phyloP scores from a whole-genome alignment of 441 rosid genomes.

The Pelargonium citronellum region DNA sequence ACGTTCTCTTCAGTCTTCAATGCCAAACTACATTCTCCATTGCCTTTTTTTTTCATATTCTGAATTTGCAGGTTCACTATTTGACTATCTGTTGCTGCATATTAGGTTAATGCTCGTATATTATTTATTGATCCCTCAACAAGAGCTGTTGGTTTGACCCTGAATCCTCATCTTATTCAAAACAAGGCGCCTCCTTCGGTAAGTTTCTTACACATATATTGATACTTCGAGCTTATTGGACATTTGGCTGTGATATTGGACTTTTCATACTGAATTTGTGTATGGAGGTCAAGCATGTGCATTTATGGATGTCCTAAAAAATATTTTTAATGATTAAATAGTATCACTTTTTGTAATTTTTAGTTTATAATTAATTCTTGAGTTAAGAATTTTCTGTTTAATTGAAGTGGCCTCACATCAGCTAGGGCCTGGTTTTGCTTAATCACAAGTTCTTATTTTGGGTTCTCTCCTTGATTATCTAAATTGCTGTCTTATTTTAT shows the following conservation, averaged over 20 bases:
- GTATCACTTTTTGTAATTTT: not conserved
- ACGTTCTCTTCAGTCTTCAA: not conserved
- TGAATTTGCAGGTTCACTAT: no score
- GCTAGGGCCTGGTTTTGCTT: not conserved
- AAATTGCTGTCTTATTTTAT: not conserved
- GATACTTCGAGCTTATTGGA: conserved; percentile 7
- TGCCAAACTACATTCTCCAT: not conserved
- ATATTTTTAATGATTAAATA: not conserved
- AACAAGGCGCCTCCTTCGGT: conserved; percentile 75
- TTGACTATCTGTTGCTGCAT: conserved; percentile 20
- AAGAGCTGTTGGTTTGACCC: conserved; percentile 92
- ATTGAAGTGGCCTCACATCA: not conserved
- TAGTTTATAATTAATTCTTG: conserved; percentile 1
- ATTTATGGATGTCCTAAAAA: conserved; percentile 1
- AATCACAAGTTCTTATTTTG: conserved; percentile 8
- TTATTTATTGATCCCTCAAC: conserved; percentile 85
- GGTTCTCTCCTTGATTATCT: not conserved
- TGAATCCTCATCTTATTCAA: conserved; percentile 74
- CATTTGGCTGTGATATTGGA: conserved; percentile 16
- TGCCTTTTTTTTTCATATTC: conserved; percentile 8
- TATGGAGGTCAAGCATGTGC: not conserved
- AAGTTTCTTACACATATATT: conserved; percentile 25
- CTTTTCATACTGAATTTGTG: conserved; percentile 1
- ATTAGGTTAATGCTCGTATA: conserved; percentile 87
- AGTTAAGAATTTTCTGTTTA: not conserved